phyloP scores from a whole-genome alignment of 768 basidiomycete genomes.

The Hebeloma cylindrosporum region DNA sequence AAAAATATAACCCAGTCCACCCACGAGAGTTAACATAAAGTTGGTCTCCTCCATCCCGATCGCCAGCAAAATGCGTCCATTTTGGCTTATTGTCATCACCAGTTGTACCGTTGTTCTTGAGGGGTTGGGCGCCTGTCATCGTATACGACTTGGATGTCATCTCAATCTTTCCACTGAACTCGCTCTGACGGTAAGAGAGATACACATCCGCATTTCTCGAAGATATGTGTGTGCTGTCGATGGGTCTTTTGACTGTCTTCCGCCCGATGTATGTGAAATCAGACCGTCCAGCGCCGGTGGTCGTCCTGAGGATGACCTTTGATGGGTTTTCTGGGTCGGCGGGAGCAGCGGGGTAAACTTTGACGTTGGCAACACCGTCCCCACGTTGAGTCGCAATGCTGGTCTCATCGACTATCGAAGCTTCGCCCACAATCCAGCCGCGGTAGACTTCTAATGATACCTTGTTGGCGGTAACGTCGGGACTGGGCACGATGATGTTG shows the following conservation, averaged over 20 bases:
- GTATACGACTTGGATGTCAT: conserved; percentile 43
- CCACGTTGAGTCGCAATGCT: conserved; percentile 50
- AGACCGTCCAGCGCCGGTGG: conserved; percentile 53
- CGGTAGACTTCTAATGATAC: conserved; percentile 46
- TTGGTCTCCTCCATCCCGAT: conserved; percentile 39
- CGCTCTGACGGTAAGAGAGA: conserved; percentile 52
- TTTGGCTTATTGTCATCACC: conserved; percentile 16
- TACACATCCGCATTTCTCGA: conserved; percentile 54
- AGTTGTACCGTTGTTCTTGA: conserved; percentile 5
- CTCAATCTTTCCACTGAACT: conserved; percentile 48
- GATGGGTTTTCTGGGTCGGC: conserved; percentile 32
- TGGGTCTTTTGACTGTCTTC: conserved; percentile 43
- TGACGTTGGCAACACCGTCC: conserved; percentile 48
- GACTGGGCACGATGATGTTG: conserved; percentile 49
- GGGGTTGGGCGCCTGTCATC: conserved; percentile 27
- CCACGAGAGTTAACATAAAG: conserved; percentile 42
- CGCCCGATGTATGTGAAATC: conserved; percentile 47
- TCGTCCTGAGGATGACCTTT: conserved; percentile 41
- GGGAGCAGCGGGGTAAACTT: conserved; percentile 42
- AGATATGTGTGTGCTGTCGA: conserved; percentile 47
- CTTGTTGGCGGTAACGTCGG: conserved; percentile 37
- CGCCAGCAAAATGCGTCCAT: conserved; percentile 46
- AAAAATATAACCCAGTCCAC: conserved; percentile 50
- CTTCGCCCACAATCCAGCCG: conserved; percentile 64
- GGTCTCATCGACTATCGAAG: conserved; percentile 42